phyloP scores from a whole-genome alignment of 2,329 filamentous ascomycete species.

The Colletotrichum simmondsii region DNA sequence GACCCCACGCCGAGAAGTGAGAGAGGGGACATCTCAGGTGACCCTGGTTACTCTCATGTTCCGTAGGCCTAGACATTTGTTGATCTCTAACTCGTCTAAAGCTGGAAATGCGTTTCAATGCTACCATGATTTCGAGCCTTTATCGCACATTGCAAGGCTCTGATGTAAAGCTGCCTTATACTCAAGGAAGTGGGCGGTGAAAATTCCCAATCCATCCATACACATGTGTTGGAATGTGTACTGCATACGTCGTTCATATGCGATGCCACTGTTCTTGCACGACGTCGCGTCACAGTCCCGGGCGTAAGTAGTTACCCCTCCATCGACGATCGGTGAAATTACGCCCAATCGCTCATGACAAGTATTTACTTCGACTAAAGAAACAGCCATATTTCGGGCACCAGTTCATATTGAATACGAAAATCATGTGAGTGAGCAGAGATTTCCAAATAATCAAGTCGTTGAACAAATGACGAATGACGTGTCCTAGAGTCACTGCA shows the following conservation, averaged over 20 bases:
- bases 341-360: neutral
- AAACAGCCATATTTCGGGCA: neutral
- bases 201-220: neutral
- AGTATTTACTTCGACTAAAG: neutral
- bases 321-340: neutral
- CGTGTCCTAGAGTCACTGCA: neutral
- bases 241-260: conserved; percentile 9
- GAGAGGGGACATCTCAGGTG: neutral
- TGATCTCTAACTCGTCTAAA: neutral
- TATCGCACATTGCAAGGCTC: neutral
- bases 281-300: neutral
- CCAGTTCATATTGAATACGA: neutral
- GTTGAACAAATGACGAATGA: neutral
- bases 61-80: neutral
- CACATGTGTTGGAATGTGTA: neutral
- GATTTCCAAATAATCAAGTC: neutral
- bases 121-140: neutral
- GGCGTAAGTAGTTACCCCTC: neutral
- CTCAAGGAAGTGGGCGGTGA: neutral
- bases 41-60: too few species aligned
- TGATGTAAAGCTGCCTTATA: neutral
- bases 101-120: neutral
- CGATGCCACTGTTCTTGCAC: conserved; percentile 3
- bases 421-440: neutral
- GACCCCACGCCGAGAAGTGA: neutral